Evolutionary conservation across 108 stramenopile species (phyloP), one percentile per base, ranked within the genome.

Genomic region (Skeletonema menzelii): DNA sequence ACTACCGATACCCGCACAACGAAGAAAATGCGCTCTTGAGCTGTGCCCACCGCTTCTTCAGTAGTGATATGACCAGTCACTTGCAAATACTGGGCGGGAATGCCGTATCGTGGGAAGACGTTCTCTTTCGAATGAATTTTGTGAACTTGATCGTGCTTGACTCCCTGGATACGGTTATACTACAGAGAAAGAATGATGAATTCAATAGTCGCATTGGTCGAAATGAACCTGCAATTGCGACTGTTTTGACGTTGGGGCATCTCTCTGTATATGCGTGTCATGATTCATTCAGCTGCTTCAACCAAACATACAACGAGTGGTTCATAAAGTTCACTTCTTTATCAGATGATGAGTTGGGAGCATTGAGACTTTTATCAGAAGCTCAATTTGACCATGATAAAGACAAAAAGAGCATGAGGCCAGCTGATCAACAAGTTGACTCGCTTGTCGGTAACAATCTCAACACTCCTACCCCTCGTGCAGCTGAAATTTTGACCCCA

Each of bases 241-340:
- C 78, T 6, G 80, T 49, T 27, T 59, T 90, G 40, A 81, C 83
- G 7, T 10, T 94, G 30, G 93, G 93, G 8, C 65, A 73, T 17
- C 15, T 91, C 1, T 72, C 67, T 14, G 15, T 91, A 14, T 76
- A 80, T 57, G 80, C 81, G 8, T 94, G 93, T 70, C 87, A 88
- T 28, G 93, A 94, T 78, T 89, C 93, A 13, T 94, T 94, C 63
- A 66, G 57, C n/a, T 88, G 88, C 55, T 82, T 94, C n/a, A 73
- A 73, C 13, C 57, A 68, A 35, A 84, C 86, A 20, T 82, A 89
- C 22, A 85, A 80, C 22, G 93, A 94, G 28, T 83, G 90, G 58
- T 58, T 84, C 20, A 59, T 86, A 8, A 71, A 84, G 44, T 47
- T 86, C 15, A 85, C 87, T 44, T 72, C 81, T 42, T 63, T 82